Evolutionary conservation across 495 filamentous ascomycete genomes (phyloP), one percentile per base, ranked within the genome.

Genomic region (Thermochaetoides thermophila): DNA sequence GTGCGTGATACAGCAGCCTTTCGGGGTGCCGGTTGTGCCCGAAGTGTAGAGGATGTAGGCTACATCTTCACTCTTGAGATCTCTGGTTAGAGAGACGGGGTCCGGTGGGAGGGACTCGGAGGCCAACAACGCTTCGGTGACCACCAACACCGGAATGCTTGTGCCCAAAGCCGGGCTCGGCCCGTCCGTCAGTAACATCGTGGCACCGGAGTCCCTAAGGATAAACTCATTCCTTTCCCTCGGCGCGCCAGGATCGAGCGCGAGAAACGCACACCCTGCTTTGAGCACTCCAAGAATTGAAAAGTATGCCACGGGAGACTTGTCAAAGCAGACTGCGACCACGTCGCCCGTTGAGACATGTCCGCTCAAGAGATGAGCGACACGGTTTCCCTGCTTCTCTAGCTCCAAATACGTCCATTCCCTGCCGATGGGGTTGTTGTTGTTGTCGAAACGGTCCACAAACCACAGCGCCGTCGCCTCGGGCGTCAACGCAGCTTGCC

Each of bases 11-110:
- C 78, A 61, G 35, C 78, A 81, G 5, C 81, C 81, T 43, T 91
- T 91, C 0, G 82, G 81, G 0, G 65, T 74, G 5, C 82, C 82
- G 0, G 81, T 86, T 8, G 76, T 82, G n/a, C 82, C 82, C 2
- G 77, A 83, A 0, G 82, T 87, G 53, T 82, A 91, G 3, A 84
- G 61, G 38, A 76, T 81, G 48, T 86, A 86, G 32, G 68, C 74
- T 0, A 64, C 56, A 42, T 75, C 63, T 27, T 56, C 51, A 2
- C 69, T 55, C 0, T 45, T 61, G 38, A 53, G 38, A 0, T 27
- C 10, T 5, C 51, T 37, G 14, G 17, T 25, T 13, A 58, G 34
- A 13, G 38, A 10, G 12, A 58, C 45, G 1, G 48, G 27, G 7
- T 38, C 38, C 0, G 35, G 15, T 1, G 59, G 47, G 2, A 55